Evolutionary conservation across 2,329 filamentous ascomycete genomes (phyloP).

Genomic region (Colletotrichum cuscutae): DNA sequence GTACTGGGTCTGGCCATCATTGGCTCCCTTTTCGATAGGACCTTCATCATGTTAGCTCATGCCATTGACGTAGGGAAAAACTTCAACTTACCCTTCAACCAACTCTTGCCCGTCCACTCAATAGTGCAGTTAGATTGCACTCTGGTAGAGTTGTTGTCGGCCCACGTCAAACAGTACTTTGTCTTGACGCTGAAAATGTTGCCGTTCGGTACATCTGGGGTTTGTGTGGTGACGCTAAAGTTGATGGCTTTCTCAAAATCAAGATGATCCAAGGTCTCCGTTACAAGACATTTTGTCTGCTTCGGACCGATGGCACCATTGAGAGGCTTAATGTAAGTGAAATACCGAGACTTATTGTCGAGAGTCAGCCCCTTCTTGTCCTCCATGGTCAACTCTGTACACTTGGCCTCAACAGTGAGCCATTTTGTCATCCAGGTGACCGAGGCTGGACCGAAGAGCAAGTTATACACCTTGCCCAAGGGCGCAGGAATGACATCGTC

Average conservation of each 20-base stretch:
- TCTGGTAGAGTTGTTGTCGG: conserved; percentile 84
- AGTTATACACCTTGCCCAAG: conserved; percentile 88
- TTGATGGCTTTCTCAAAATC: conserved; percentile 90
- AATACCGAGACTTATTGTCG: conserved; percentile 80
- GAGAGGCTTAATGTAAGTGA: conserved; percentile 92
- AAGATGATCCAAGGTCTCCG: conserved; percentile 83
- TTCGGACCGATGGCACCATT: conserved; percentile 86
- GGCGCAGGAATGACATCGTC: conserved; percentile 90
- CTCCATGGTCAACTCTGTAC: conserved; percentile 85
- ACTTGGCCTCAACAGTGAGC: conserved; percentile 88
- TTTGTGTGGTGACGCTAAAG: conserved; percentile 85
- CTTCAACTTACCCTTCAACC: conserved; percentile 82
- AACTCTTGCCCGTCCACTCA: conserved; percentile 98
- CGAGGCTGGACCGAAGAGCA: conserved; percentile 87
- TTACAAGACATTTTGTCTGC: conserved; percentile 94
- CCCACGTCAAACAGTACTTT: conserved; percentile 94
- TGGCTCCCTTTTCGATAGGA: conserved; percentile 95
- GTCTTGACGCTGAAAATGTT: conserved; percentile 94
- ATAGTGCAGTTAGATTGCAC: conserved; percentile 89
- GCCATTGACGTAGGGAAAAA: not conserved
- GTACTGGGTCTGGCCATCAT: conserved; percentile 87
- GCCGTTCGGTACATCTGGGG: conserved; percentile 93
- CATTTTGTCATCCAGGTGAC: conserved; percentile 87
- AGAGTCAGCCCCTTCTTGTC: conserved; percentile 82
- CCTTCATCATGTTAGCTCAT: conserved; percentile 62